Evolutionary conservation across 768 basidiomycete species (phyloP).

Genomic region (Agrocybe chaxingu): DNA sequence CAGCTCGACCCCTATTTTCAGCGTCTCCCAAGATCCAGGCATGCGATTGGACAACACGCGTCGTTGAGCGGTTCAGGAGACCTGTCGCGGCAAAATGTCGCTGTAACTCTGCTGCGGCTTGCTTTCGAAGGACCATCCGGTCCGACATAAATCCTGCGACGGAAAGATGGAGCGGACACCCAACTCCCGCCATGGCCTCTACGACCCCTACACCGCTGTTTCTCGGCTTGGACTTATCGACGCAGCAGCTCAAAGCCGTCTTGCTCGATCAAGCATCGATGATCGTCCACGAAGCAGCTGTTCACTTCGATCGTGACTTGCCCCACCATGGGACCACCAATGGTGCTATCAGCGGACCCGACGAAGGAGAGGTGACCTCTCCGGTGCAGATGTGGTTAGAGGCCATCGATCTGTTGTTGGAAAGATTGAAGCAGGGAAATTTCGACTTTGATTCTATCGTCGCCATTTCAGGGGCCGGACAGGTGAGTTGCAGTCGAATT

Average conservation of each 20-base stretch:
- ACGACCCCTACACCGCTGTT: slow-evolving; percentile 35
- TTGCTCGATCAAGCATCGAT: slow-evolving; percentile 54
- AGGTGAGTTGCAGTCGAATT: slow-evolving; percentile 39
- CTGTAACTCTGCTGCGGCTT: too few species aligned
- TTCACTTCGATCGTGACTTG: slow-evolving; percentile 81
- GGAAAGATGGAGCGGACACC: background rate
- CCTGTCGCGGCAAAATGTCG: too few species aligned
- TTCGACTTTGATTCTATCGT: slow-evolving; percentile 57
- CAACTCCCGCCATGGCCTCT: slow-evolving; percentile 7
- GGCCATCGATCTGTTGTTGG: slow-evolving; percentile 75
- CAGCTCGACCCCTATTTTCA: too few species aligned
- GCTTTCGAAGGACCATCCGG: too few species aligned
- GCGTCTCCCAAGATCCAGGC: too few species aligned
- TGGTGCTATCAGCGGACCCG: slow-evolving; percentile 64
- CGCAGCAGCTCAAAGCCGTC: slow-evolving; percentile 81
- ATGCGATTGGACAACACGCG: too few species aligned
- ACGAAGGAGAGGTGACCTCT: slow-evolving; percentile 69
- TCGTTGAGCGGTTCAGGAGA: too few species aligned
- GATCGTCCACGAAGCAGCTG: slow-evolving; percentile 64
- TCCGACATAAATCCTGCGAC: too few species aligned
- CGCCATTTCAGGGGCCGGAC: slow-evolving; percentile 75
- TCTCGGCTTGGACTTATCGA: slow-evolving; percentile 84
- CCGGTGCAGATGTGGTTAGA: slow-evolving; percentile 86
- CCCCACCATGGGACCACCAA: slow-evolving; percentile 64
- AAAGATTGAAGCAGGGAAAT: slow-evolving; percentile 53